These are phyloP conservation scores for Vigna unguiculata DNA, from an alignment of 306 rosid species.

Conservation along the genomic window DNA sequence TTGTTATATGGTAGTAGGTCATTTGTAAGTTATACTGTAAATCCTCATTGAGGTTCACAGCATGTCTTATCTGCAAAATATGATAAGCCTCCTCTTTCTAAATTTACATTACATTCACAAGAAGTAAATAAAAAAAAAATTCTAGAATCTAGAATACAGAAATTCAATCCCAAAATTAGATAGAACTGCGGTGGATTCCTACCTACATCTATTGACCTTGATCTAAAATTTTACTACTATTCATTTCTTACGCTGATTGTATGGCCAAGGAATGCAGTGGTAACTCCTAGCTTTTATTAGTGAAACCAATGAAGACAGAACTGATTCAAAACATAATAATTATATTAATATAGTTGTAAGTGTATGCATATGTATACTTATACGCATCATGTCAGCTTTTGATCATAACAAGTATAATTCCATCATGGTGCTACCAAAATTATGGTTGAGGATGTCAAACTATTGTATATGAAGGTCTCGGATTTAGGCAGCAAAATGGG, in stretches of 20 bases:
- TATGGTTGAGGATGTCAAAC: constrained; percentile 19
- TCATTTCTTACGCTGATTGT: too few relatives aligned
- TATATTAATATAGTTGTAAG: not conserved
- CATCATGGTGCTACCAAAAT: constrained; percentile 9
- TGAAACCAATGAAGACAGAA: not conserved
- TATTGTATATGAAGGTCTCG: not conserved
- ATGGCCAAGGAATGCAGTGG: constrained; percentile 3
- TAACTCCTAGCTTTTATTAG: not conserved
- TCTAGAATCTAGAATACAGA: not conserved
- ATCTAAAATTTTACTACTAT: too few relatives aligned
- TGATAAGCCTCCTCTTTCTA: not conserved
- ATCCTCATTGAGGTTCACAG: not conserved
- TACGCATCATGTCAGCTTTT: not conserved
- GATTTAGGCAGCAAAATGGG: constrained; percentile 1
- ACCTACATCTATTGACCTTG: too few relatives aligned
- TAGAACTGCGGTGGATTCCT: not conserved
- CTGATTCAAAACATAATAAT: not conserved
- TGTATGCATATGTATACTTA: too few relatives aligned
- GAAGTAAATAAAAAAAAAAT: not conserved
- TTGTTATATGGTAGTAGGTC: not conserved
- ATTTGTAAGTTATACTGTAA: not conserved
- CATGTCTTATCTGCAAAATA: not conserved
- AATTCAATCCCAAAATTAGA: not conserved
- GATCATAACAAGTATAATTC: not conserved
- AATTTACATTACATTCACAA: not conserved